phyloP scores from a whole-genome alignment of 2,329 filamentous ascomycete genomes.

The Neobulgaria alba region DNA sequence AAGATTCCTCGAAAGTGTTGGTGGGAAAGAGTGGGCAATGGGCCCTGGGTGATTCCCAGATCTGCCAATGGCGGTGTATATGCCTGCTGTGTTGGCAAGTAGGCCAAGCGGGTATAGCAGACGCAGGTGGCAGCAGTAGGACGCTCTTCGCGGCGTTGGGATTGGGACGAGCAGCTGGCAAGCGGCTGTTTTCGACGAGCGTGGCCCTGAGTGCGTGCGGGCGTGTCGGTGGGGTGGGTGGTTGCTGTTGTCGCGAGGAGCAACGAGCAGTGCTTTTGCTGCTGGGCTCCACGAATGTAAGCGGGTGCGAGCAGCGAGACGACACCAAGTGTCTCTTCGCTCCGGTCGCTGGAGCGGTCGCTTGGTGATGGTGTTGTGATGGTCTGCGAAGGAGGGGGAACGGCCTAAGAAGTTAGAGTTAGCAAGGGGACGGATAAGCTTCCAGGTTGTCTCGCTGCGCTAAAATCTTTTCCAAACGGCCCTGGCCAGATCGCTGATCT shows the following conservation, averaged over 20 bases:
- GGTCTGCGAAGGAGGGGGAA: neutral
- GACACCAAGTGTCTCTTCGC: neutral
- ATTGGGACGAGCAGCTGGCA: too few relatives aligned
- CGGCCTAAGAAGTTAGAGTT: neutral
- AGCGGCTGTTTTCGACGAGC: too few relatives aligned
- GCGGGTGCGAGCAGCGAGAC: neutral
- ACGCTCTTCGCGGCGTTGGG: too few relatives aligned
- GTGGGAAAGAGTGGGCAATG: constrained; percentile 8
- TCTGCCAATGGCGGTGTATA: neutral
- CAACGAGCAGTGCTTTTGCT: too few relatives aligned
- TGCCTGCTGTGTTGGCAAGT: neutral
- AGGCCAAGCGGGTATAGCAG: neutral
- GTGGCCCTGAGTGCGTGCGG: too few relatives aligned
- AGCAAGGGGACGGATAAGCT: neutral
- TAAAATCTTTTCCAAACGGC: too few relatives aligned
- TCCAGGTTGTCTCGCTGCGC: too few relatives aligned
- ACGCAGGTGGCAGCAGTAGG: too few relatives aligned
- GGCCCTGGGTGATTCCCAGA: neutral
- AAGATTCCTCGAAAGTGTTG: constrained; percentile 20
- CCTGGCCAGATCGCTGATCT: too few relatives aligned
- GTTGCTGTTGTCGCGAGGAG: neutral
- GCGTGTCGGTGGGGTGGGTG: neutral
- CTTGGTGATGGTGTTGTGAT: too few relatives aligned
- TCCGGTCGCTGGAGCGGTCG: neutral
- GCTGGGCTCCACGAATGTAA: too few relatives aligned